Evolutionary conservation across 495 filamentous ascomycete species (phyloP).

Genomic region (Aspergillus sclerotiicarbonarius): DNA sequence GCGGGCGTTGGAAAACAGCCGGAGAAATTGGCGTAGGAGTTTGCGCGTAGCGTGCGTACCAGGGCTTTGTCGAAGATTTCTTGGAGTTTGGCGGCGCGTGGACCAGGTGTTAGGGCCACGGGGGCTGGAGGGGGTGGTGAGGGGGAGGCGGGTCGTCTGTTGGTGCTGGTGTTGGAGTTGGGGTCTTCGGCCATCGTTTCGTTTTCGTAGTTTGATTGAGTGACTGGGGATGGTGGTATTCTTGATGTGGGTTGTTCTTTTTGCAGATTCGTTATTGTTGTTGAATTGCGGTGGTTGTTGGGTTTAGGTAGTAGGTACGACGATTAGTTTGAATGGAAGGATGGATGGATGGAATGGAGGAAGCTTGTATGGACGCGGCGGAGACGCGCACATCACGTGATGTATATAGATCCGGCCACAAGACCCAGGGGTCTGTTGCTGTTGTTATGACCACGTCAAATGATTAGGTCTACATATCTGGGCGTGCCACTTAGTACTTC

Average conservation of each 20-base stretch:
- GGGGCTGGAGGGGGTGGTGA: slow-evolving; percentile 59
- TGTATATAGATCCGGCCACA: background rate
- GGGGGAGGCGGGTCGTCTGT: slow-evolving; percentile 28
- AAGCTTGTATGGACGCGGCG: background rate
- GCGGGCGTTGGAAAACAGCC: slow-evolving; percentile 87
- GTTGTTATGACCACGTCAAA: no score
- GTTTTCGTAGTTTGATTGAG: background rate
- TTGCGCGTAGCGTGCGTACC: slow-evolving; percentile 65
- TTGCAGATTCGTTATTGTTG: no score
- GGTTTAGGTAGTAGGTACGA: background rate
- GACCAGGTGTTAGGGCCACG: slow-evolving; percentile 63
- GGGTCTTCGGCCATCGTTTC: slow-evolving; percentile 11
- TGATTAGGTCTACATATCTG: no score
- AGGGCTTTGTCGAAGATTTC: slow-evolving; percentile 69
- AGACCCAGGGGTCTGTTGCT: background rate
- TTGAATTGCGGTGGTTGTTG: background rate
- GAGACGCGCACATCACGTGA: slow-evolving; percentile 15
- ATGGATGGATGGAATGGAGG: background rate
- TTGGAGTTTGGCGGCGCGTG: slow-evolving; percentile 69
- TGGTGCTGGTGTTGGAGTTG: slow-evolving; percentile 12
- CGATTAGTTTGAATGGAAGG: background rate
- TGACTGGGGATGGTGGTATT: background rate
- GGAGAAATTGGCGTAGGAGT: slow-evolving; percentile 75
- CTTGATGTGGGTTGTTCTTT: no score
- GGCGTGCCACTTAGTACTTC: no score